Evolutionary conservation across 805 yeast genomes (phyloP).

Genomic region (Candida insectorum): DNA sequence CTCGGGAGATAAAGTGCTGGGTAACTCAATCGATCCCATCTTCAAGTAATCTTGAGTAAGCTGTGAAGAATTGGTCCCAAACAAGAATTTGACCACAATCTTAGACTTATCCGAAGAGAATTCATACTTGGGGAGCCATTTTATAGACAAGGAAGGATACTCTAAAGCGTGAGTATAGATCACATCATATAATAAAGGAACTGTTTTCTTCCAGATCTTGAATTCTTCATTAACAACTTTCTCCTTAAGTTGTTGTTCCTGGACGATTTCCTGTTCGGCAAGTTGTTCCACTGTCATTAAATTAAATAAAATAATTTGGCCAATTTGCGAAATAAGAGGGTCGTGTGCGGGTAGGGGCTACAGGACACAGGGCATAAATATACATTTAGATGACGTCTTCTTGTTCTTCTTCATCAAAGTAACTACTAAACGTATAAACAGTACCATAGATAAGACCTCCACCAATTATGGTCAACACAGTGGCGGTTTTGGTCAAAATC

Average conservation of each 20-base stretch:
- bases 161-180: slow-evolving; percentile 64
- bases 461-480: slow-evolving; percentile 74
- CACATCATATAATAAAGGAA: slow-evolving; percentile 73
- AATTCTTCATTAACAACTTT: slow-evolving; percentile 73
- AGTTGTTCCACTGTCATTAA: no score
- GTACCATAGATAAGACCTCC: slow-evolving; percentile 83
- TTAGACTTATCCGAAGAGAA: slow-evolving; percentile 26
- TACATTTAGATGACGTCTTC: no score
- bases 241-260: slow-evolving; percentile 53
- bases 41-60: slow-evolving; percentile 43
- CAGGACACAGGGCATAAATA: not conserved
- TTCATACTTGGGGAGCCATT: slow-evolving; percentile 56
- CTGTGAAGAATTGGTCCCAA: slow-evolving; percentile 47
- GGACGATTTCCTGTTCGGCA: slow-evolving; percentile 36
- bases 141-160: slow-evolving; percentile 69
- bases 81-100: slow-evolving; percentile 35
- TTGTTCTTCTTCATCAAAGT: slow-evolving; percentile 51
- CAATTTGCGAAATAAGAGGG: no score
- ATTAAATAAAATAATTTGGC: no score
- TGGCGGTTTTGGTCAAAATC: slow-evolving; percentile 67
- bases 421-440: slow-evolving; percentile 75
- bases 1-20: slow-evolving; percentile 47
- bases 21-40: slow-evolving; percentile 43
- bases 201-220: slow-evolving; percentile 78
- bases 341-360: not conserved